Base-by-base conservation (phyloP, 2,329 filamentous ascomycete species). In the Trichophyton mentagrophytes region DNA sequence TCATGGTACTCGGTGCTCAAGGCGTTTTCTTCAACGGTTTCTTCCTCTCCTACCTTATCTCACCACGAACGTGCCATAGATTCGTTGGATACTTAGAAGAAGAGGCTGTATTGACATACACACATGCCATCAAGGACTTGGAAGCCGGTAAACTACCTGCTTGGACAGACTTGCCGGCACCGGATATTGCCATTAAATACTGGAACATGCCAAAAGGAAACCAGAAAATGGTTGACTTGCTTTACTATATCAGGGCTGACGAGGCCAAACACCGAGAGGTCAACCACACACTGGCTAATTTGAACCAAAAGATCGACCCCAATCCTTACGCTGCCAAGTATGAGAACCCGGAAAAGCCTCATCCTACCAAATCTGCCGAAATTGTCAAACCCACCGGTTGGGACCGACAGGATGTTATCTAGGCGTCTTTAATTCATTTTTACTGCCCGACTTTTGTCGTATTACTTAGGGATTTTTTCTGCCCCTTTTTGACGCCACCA, bases 51-150 rank as follows among this genome's bases (percentile, higher is more conserved):
- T 97, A 97, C 75, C 84, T 99, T 38, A 69, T 96, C 63, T 90
- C 87, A 1, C 92, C 93, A 5, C 85, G 86, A 63, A 92, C 89
- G 64, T 92, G 89, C 69, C 93, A 99, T 74, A 87, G 93, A 51
- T 97, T 99, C 73, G 91, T 97, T 59, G 93, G 91, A 1, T 97
- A 97, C 68, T 84, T 99, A 11, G 93, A 99, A 74, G 93, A 99
- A 73, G 93, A 99, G 74, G 93, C 93, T 7, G 92, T 97, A 1
- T 82, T 95, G 70, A 99, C 93, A 0, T 99, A 99, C 77, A 93
- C 90, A 0, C 85, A 90, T 57, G 89, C 90, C 63, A 88, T 97
- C 67, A 79, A 85, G 66, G 93, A 97, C 69, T 82, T 99, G 25
- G 91, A 97, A 62, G 80, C 82, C 2, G 92, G 92, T n/a, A 82